phyloP scores from a whole-genome alignment of 805 yeast genomes.

The Cyberlindnera mycetangii region DNA sequence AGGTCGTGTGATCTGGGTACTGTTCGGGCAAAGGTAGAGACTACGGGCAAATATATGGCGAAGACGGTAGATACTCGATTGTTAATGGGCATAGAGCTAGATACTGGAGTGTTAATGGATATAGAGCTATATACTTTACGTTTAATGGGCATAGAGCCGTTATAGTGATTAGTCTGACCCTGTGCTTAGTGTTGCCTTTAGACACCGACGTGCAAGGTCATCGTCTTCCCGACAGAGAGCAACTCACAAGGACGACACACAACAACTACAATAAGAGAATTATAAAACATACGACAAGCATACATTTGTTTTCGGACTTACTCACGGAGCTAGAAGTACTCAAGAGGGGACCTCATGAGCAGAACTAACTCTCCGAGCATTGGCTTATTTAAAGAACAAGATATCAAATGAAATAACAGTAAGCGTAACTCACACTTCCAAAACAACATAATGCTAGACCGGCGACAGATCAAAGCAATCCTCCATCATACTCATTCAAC shows the following conservation, averaged over 20 bases:
- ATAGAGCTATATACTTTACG: no score
- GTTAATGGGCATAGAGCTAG: no score
- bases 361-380: neutral
- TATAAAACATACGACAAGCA: slow-evolving; percentile 7
- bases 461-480: slow-evolving; percentile 5
- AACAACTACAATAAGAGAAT: neutral
- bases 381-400: slow-evolving; percentile 7
- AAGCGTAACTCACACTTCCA: neutral
- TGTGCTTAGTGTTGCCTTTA: no score
- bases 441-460: neutral
- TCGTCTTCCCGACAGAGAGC: no score
- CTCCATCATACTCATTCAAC: slow-evolving; percentile 2
- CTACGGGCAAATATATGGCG: no score
- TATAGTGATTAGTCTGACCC: no score
- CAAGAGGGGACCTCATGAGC: neutral
- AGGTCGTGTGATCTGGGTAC: neutral
- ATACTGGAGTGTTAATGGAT: no score
- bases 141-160: no score
- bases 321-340: neutral
- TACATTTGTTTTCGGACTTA: slow-evolving; percentile 10
- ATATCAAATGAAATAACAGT: slow-evolving; percentile 6
- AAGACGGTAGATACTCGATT: no score
- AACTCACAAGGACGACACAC: no score
- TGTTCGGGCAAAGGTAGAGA: no score
- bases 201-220: no score